Conservation (phyloP, 495 filamentous ascomycete species). For the Letharia lupina region DNA sequence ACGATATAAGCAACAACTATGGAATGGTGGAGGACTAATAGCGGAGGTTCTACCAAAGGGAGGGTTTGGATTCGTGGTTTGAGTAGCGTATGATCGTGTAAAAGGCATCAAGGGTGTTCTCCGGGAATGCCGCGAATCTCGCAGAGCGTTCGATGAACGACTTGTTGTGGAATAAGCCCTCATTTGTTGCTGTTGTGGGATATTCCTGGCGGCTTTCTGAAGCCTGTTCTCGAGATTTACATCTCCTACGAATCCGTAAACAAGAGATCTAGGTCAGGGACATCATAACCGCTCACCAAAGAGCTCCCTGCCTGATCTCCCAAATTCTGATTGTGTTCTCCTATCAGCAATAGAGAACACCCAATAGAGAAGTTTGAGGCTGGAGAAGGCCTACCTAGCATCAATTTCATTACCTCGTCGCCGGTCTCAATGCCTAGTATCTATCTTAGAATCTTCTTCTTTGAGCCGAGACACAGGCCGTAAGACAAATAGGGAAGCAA, state of each 20-base stretch:
- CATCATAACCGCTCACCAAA: constrained; percentile 51
- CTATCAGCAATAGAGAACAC: neutral
- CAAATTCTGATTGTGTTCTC: constrained; percentile 47
- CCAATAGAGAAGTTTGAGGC: neutral
- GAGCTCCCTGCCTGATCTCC: constrained; percentile 73
- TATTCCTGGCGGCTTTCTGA: constrained; percentile 59
- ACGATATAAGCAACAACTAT: neutral
- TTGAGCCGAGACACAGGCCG: neutral
- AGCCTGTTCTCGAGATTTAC: constrained; percentile 82
- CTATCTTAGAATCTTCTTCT: neutral
- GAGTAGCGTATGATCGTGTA: constrained; percentile 39
- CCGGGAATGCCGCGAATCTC: constrained; percentile 26
- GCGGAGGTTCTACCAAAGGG: constrained; percentile 56
- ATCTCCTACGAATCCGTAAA: constrained; percentile 1
- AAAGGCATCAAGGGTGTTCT: neutral
- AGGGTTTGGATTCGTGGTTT: constrained; percentile 91
- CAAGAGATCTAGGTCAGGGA: neutral
- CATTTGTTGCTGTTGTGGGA: constrained; percentile 52
- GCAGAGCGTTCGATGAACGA: constrained; percentile 32
- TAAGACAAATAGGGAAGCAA: neutral
- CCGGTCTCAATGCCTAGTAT: constrained; percentile 56
- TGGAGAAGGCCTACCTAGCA: constrained; percentile 42
- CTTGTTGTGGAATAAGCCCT: constrained; percentile 53
- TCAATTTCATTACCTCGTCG: constrained; percentile 78
- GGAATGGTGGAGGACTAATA: neutral